phyloP scores from a whole-genome alignment of 177 flowering plant genomes.

The Tripterygium wilfordii region DNA sequence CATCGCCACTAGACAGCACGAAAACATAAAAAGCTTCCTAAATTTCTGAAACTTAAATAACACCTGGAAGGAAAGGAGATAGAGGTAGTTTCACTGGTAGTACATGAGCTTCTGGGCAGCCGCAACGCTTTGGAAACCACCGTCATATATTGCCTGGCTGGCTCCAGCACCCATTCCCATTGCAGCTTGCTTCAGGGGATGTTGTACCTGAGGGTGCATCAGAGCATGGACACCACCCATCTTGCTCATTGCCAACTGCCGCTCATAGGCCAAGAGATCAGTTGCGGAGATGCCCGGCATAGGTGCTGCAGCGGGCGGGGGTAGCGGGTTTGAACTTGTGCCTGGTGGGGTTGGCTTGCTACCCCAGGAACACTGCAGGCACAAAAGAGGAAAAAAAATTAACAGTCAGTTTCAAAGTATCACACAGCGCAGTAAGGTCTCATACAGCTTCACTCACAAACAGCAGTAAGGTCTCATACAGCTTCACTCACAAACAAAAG shows the following conservation, averaged over 20 bases:
- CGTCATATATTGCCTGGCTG: slow-evolving; percentile 92
- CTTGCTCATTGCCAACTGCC: slow-evolving; percentile 83
- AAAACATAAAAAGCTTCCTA: slow-evolving; percentile 13
- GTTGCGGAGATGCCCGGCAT: slow-evolving; percentile 56
- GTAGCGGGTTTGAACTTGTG: slow-evolving; percentile 78
- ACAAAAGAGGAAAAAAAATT: neutral
- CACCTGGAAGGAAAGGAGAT: slow-evolving; percentile 14
- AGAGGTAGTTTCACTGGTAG: slow-evolving; percentile 47
- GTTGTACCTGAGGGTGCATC: slow-evolving; percentile 76
- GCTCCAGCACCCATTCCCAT: slow-evolving; percentile 85
- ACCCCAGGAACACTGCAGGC: slow-evolving; percentile 91
- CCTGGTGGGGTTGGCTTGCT: slow-evolving; percentile 98
- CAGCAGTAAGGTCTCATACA: too few species aligned
- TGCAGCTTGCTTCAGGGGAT: slow-evolving; percentile 61
- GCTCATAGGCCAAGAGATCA: slow-evolving; percentile 76
- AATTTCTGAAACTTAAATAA: slow-evolving; percentile 9
- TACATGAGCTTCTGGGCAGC: slow-evolving; percentile 98
- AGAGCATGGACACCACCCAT: slow-evolving; percentile 76
- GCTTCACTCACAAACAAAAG: too few species aligned
- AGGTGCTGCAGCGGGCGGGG: slow-evolving; percentile 83
- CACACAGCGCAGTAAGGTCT: too few species aligned
- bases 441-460: too few species aligned
- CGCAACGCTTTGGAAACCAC: slow-evolving; percentile 76
- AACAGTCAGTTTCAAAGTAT: neutral
- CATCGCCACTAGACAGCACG: slow-evolving; percentile 12